Evolutionary conservation across 2,329 filamentous ascomycete species (phyloP).

Genomic region (Dichotomopilus funicola): DNA sequence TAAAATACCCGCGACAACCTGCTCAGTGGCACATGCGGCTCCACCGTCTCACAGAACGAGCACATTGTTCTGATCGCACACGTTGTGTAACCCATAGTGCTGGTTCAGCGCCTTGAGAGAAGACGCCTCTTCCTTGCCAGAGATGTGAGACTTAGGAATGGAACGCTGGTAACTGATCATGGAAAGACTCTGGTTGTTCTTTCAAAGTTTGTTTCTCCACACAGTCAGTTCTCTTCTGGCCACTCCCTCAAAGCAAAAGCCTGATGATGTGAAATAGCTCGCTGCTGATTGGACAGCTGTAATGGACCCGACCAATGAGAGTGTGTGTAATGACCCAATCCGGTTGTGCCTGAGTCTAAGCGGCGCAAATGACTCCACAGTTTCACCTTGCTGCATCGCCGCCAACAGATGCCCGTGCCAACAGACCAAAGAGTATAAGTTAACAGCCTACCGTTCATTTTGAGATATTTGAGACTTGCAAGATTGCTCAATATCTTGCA

Average conservation of each 20-base stretch:
- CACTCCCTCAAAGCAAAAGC: no score
- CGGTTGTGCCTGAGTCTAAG: conserved; percentile 6
- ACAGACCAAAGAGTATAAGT: conserved; percentile 10
- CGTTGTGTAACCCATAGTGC: no score
- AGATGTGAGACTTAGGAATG: neutral
- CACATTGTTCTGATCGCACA: neutral
- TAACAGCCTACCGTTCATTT: neutral
- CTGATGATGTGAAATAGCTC: conserved; percentile 22
- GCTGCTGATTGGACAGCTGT: conserved; percentile 14
- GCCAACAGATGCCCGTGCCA: conserved; percentile 10
- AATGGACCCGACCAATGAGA: conserved; percentile 6
- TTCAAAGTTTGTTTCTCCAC: no score
- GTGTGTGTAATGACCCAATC: conserved; percentile 13
- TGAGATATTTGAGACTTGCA: neutral
- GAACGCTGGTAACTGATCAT: neutral
- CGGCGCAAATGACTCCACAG: conserved; percentile 9
- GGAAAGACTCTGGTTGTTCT: no score
- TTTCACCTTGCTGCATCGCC: conserved; percentile 20
- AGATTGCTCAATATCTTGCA: neutral
- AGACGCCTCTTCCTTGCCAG: neutral
- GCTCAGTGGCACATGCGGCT: conserved; percentile 5
- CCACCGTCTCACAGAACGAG: conserved; percentile 1
- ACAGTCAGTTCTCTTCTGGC: no score
- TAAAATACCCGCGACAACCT: neutral
- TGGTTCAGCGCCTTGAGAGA: neutral